phyloP scores from a whole-genome alignment of 192 early-diverging fungal genomes.

The Pecoramyces ruminantium region DNA sequence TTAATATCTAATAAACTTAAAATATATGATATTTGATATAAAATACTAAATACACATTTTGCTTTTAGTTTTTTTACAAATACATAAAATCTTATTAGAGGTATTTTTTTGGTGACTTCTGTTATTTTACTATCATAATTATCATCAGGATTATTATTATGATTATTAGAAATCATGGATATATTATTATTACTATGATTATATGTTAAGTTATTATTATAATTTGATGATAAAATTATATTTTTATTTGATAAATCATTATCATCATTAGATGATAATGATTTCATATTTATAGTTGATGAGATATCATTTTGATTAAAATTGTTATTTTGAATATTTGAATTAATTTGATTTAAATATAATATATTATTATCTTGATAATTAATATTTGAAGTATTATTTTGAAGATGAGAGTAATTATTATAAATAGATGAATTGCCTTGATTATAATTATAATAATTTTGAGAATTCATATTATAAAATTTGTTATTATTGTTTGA shows the following conservation, averaged over 20 bases:
- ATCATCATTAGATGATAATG: not conserved
- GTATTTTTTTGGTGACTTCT: not conserved
- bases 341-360: not conserved
- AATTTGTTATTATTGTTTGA: not conserved
- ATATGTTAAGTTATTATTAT: no score
- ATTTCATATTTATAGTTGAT: not conserved
- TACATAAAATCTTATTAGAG: not conserved
- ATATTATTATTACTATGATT: no score
- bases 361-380: not conserved
- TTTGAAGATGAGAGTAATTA: no score
- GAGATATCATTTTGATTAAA: not conserved
- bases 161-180: no score
- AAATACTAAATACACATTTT: not conserved
- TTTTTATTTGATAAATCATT: not conserved
- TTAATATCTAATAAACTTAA: not conserved
- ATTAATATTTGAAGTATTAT: no score
- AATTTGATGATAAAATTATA: no score
- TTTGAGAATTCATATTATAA: not conserved
- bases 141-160: not conserved
- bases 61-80: not conserved
- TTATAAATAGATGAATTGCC: not conserved
- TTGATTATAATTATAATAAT: not conserved
- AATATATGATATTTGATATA: not conserved
- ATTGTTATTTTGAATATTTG: not conserved
- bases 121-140: not conserved